phyloP scores from a whole-genome alignment of 164 flowering plant genomes.

The Stephania cephalantha region DNA sequence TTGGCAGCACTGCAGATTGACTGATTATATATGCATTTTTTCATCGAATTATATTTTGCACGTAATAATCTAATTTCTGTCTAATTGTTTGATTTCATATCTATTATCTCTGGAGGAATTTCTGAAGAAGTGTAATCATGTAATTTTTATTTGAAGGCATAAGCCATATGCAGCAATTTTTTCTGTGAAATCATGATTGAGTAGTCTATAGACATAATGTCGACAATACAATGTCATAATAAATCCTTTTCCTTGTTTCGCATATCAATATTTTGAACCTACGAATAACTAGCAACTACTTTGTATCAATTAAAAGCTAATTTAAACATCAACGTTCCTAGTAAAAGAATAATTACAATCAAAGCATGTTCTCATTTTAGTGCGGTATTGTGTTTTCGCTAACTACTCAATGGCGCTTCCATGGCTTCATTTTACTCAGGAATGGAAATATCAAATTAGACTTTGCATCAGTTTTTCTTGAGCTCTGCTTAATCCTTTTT shows the following conservation, averaged over 20 bases:
- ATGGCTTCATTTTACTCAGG: background rate
- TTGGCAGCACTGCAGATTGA: too few relatives aligned
- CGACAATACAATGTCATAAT: too few relatives aligned
- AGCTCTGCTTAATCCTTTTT: constrained; percentile 1
- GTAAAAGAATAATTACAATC: background rate
- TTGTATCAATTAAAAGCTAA: background rate
- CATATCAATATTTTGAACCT: background rate
- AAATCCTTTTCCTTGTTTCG: background rate
- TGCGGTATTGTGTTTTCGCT: background rate
- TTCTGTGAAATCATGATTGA: too few relatives aligned
- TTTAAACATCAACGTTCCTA: background rate
- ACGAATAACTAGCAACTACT: background rate
- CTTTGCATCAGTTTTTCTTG: background rate
- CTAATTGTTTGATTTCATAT: too few relatives aligned
- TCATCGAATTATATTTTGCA: too few relatives aligned
- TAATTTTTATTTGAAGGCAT: too few relatives aligned
- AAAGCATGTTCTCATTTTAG: background rate
- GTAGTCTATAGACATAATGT: too few relatives aligned
- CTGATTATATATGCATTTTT: too few relatives aligned
- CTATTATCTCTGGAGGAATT: too few relatives aligned
- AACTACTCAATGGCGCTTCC: background rate
- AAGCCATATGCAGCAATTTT: too few relatives aligned
- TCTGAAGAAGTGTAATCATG: too few relatives aligned
- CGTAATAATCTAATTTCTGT: too few relatives aligned
- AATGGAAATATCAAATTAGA: constrained; percentile 1